Evolutionary conservation across 164 flowering plant genomes (phyloP).

Genomic region (Annona squamosa): DNA sequence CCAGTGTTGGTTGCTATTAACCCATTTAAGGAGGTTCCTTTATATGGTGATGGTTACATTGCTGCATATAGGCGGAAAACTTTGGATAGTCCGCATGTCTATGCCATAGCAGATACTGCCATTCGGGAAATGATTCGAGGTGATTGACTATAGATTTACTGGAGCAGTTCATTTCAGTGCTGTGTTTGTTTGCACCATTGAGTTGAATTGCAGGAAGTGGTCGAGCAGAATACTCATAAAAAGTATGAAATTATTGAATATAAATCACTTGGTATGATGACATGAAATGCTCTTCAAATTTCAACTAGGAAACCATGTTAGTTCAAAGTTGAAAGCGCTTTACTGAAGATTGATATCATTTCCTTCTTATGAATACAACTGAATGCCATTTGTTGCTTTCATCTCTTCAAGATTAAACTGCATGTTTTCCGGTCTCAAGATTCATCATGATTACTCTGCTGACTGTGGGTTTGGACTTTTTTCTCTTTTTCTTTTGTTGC

Average conservation of each 20-base stretch:
- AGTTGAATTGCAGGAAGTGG: not conserved
- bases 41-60: constrained; percentile 80
- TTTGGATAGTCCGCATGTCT: constrained; percentile 83
- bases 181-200: not conserved
- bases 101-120: constrained; percentile 95
- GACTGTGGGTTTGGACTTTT: constrained; percentile 4
- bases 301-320: no score
- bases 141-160: constrained; percentile 13
- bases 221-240: no score
- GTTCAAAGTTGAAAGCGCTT: no score
- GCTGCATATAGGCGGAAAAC: constrained; percentile 78
- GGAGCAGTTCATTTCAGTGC: not conserved
- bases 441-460: not conserved
- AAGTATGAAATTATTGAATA: no score
- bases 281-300: no score
- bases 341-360: no score
- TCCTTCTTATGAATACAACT: no score
- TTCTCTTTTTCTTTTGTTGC: constrained; percentile 17
- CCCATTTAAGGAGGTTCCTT: constrained; percentile 80
- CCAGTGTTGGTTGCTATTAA: constrained; percentile 96
- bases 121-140: constrained; percentile 97
- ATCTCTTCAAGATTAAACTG: not conserved
- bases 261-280: no score
- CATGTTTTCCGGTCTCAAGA: not conserved
- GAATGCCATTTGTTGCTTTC: no score